Evolutionary conservation across 176 grass and related monocot species (phyloP).

Genomic region (Oryza officinalis): DNA sequence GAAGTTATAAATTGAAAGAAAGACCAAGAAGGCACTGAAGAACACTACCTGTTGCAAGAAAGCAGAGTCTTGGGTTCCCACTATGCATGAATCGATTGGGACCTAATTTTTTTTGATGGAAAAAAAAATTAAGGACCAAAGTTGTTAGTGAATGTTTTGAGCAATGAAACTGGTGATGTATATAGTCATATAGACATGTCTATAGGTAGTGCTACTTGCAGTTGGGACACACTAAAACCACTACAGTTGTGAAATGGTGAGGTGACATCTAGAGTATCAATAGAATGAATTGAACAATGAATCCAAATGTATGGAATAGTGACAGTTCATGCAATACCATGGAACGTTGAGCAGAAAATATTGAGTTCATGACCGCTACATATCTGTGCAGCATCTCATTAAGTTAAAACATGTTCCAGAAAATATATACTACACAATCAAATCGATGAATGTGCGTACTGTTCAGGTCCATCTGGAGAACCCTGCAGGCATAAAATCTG

Average conservation of each 20-base stretch:
- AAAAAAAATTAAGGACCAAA: neutral
- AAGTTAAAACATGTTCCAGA: constrained; percentile 29
- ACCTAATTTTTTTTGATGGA: constrained; percentile 48
- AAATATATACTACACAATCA: neutral
- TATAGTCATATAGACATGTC: neutral
- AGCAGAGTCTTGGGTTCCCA: constrained; percentile 88
- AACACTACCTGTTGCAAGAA: constrained; percentile 85
- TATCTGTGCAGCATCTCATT: constrained; percentile 61
- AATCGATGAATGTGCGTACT: constrained; percentile 52
- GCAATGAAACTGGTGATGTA: neutral
- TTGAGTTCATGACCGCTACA: constrained; percentile 97
- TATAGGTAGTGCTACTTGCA: neutral
- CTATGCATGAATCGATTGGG: constrained; percentile 93
- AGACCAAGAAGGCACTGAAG: neutral
- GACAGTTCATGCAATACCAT: constrained; percentile 53
- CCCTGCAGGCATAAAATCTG: constrained; percentile 97
- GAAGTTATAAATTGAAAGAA: neutral
- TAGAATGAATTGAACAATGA: neutral
- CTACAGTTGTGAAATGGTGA: neutral
- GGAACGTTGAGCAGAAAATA: constrained; percentile 94
- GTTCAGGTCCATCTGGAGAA: constrained; percentile 97
- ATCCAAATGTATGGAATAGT: constrained; percentile 6
- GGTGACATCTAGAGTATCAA: neutral
- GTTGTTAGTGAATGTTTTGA: constrained; percentile 1
- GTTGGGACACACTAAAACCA: constrained; percentile 5